Evolutionary conservation across 768 basidiomycete genomes (phyloP).

Genomic region (Sarcodon aspratus): DNA sequence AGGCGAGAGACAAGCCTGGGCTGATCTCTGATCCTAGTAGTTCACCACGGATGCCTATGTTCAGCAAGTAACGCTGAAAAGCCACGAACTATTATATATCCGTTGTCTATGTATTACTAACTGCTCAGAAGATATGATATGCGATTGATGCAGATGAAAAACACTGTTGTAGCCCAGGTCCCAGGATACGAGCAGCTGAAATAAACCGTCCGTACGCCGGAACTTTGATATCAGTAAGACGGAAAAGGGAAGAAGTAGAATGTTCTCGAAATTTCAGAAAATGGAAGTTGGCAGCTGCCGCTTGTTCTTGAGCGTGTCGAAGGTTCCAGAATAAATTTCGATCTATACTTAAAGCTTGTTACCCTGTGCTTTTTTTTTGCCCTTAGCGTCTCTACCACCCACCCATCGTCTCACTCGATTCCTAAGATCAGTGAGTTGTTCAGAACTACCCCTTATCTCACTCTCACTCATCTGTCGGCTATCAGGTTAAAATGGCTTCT

Average conservation of each 20-base stretch:
- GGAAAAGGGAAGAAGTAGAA: background rate
- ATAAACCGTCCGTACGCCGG: too few species aligned
- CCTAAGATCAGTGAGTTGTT: conserved; percentile 1
- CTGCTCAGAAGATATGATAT: too few species aligned
- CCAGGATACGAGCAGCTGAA: too few species aligned
- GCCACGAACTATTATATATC: too few species aligned
- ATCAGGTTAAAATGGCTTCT: conserved; percentile 45
- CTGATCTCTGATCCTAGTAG: conserved; percentile 33
- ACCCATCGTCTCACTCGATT: conserved; percentile 1
- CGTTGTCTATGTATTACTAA: too few species aligned
- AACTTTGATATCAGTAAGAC: background rate
- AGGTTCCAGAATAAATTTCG: background rate
- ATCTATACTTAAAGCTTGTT: background rate
- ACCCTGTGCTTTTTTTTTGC: conserved; percentile 4
- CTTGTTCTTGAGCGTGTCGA: conserved; percentile 7
- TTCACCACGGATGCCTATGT: too few species aligned
- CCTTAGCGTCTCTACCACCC: conserved; percentile 6
- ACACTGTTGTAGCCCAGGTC: too few species aligned
- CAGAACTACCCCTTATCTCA: conserved; percentile 3
- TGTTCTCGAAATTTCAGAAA: background rate
- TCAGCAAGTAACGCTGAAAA: too few species aligned
- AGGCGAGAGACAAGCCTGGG: conserved; percentile 34
- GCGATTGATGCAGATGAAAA: too few species aligned
- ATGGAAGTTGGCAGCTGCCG: conserved; percentile 5
- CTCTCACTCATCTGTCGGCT: conserved; percentile 3